Conservation (phyloP, 202 grass and related monocot genomes). For the Saccharum hybrid region DNA sequence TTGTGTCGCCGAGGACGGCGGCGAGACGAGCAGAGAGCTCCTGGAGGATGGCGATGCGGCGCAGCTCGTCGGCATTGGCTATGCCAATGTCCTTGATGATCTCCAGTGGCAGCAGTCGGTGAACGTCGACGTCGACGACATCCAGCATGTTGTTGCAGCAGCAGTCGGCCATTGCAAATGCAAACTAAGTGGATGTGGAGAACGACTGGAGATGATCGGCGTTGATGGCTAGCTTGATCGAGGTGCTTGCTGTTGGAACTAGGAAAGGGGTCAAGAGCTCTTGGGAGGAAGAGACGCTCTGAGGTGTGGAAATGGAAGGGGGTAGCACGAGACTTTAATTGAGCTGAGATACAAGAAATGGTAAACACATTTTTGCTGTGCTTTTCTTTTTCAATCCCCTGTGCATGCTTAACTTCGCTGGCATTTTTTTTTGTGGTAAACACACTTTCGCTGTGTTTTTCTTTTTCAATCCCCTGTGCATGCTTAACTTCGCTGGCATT, state of each 20-base stretch:
- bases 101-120: background rate
- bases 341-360: background rate
- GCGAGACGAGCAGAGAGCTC: background rate
- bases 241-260: background rate
- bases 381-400: no score
- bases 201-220: background rate
- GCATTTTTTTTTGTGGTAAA: no score
- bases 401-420: no score
- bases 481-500: no score
- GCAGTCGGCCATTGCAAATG: background rate
- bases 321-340: background rate
- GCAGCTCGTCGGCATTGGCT: background rate
- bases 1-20: background rate
- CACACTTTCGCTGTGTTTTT: no score
- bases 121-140: background rate
- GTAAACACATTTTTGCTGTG: no score
- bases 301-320: background rate
- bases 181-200: no score
- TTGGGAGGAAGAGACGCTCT: background rate
- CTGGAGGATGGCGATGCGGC: background rate
- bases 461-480: no score
- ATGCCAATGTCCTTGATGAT: background rate
- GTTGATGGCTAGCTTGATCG: background rate
- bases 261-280: background rate
- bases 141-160: background rate